Conservation (phyloP, 441 rosid species). For the Euphorbia corollata region DNA sequence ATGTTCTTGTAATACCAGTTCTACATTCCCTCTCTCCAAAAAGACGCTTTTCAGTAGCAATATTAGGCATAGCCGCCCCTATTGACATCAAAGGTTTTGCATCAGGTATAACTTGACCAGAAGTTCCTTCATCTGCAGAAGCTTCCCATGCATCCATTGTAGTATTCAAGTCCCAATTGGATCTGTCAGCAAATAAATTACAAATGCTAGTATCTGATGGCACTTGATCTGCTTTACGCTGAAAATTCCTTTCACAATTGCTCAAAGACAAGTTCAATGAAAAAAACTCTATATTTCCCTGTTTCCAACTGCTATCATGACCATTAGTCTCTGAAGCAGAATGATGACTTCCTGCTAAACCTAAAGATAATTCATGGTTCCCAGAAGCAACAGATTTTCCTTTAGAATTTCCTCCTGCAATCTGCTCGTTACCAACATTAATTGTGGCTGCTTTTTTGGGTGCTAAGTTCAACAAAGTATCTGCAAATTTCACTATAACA, state of each 20-base stretch:
- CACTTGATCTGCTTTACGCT: conserved; percentile 21
- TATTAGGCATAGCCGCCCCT: conserved; percentile 19
- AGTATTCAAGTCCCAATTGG: conserved; percentile 81
- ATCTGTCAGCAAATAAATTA: conserved; percentile 35
- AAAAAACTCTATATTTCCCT: conserved; percentile 30
- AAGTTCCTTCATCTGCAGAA: conserved; percentile 27
- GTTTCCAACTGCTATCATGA: conserved; percentile 22
- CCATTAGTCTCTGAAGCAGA: conserved; percentile 22
- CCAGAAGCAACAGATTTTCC: conserved; percentile 19
- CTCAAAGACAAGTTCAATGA: conserved; percentile 48
- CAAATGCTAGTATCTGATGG: conserved; percentile 22
- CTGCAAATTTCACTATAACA: conserved; percentile 10
- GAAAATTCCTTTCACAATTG: conserved; percentile 30
- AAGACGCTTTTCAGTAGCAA: conserved; percentile 23
- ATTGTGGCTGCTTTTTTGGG: conserved; percentile 22
- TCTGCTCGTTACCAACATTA: conserved; percentile 23
- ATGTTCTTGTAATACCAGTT: conserved; percentile 19
- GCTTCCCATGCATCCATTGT: conserved; percentile 83
- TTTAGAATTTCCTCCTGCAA: conserved; percentile 22
- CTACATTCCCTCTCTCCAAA: conserved; percentile 22
- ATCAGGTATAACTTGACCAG: conserved; percentile 28
- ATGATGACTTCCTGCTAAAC: conserved; percentile 20
- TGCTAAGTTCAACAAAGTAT: conserved; percentile 31
- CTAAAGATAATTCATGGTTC: conserved; percentile 33
- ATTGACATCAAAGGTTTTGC: conserved; percentile 27